Evolutionary conservation across 176 grass and related monocot genomes (phyloP).

Genomic region (Calamus simplicifolius): DNA sequence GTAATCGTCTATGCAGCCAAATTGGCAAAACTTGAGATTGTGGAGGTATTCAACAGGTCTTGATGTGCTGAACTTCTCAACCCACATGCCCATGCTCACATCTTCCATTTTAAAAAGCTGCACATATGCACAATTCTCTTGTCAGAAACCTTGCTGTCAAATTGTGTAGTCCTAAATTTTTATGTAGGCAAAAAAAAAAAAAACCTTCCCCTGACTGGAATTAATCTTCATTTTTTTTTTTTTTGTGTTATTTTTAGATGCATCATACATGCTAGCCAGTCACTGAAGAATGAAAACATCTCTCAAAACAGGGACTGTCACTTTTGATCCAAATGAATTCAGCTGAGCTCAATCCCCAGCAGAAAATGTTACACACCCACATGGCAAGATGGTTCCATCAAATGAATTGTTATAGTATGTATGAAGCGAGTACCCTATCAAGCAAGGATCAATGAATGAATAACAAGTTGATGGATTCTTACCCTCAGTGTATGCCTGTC

Average conservation of each 20-base stretch:
- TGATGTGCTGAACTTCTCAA: constrained; percentile 63
- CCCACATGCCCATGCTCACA: constrained; percentile 99
- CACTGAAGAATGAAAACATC: too few relatives aligned
- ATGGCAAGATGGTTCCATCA: too few relatives aligned
- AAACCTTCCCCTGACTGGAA: too few relatives aligned
- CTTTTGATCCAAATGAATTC: background rate
- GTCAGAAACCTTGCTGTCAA: constrained; percentile 10
- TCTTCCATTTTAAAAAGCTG: constrained; percentile 99
- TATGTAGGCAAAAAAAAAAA: too few relatives aligned
- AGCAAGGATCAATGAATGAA: constrained; percentile 1
- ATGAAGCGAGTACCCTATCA: too few relatives aligned
- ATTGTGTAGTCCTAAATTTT: constrained; percentile 12
- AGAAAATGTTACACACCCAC: too few relatives aligned
- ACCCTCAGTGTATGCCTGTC: constrained; percentile 75
- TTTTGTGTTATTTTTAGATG: too few relatives aligned
- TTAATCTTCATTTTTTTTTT: too few relatives aligned
- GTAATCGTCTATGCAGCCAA: constrained; percentile 92
- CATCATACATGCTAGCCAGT: too few relatives aligned
- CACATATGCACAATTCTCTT: constrained; percentile 1
- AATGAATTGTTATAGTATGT: too few relatives aligned
- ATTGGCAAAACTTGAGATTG: constrained; percentile 71
- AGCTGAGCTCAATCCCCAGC: background rate
- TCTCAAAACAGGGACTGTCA: too few relatives aligned
- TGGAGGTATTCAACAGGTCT: constrained; percentile 57
- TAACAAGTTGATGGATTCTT: constrained; percentile 23